Evolutionary conservation across 2,329 filamentous ascomycete genomes (phyloP).

Genomic region (Penicillium hesseltinei): DNA sequence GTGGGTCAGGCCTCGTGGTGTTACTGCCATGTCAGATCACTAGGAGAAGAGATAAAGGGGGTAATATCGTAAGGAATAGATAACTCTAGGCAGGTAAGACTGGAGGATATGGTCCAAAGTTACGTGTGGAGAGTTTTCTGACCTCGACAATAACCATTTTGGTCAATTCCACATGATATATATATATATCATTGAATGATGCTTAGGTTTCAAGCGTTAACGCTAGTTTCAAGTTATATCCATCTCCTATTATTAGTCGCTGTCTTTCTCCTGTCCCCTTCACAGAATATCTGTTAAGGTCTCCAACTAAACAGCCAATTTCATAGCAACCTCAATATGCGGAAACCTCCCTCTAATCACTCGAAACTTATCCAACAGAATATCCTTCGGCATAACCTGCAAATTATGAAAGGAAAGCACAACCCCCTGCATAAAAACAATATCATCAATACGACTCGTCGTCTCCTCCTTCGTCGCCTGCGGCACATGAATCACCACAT

Average conservation of each 20-base stretch:
- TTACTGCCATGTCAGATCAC: no score
- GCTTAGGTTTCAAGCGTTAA: not conserved
- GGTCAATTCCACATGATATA: not conserved
- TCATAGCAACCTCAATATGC: constrained; percentile 17
- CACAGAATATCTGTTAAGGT: not conserved
- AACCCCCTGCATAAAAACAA: constrained; percentile 53
- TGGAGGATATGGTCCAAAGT: no score
- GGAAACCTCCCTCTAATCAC: constrained; percentile 25
- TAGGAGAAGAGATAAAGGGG: no score
- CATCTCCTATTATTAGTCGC: not conserved
- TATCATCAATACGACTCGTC: constrained; percentile 52
- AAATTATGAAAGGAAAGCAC: constrained; percentile 52
- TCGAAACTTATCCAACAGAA: constrained; percentile 45
- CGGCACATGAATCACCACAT: constrained; percentile 55
- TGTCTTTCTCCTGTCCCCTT: not conserved
- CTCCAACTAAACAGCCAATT: constrained; percentile 21
- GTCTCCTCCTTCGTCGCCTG: constrained; percentile 49
- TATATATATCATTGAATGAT: constrained; percentile 13
- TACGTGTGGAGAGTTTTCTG: no score
- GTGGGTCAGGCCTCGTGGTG: no score
- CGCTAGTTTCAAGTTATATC: not conserved
- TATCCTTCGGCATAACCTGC: constrained; percentile 47
- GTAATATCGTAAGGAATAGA: no score
- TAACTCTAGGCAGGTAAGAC: no score
- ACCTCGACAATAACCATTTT: no score